These are phyloP conservation scores for Elsinoe perseae DNA, from an alignment of 2,329 filamentous ascomycete species.

Conservation along the genomic window DNA sequence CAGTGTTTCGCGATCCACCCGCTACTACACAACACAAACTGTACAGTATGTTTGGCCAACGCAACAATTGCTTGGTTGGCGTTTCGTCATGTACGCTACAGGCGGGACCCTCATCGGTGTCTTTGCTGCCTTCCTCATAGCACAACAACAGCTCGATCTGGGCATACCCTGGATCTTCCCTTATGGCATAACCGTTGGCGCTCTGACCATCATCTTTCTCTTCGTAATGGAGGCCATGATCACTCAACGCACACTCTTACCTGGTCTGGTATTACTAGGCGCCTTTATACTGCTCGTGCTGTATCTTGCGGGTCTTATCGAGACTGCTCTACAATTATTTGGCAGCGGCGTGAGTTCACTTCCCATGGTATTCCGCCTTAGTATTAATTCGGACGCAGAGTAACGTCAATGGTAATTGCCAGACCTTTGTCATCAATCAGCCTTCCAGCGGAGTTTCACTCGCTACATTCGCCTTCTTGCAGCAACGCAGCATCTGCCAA, in stretches of 20 bases:
- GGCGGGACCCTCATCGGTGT: slow-evolving; percentile 53
- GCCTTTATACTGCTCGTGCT: slow-evolving; percentile 56
- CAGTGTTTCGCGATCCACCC: slow-evolving; percentile 13
- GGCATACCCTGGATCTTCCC: slow-evolving; percentile 60
- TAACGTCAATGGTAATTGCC: slow-evolving; percentile 53
- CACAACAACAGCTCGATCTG: slow-evolving; percentile 48
- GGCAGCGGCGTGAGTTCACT: slow-evolving; percentile 29
- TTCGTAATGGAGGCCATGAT: slow-evolving; percentile 51
- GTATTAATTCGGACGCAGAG: slow-evolving; percentile 25
- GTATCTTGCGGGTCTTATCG: slow-evolving; percentile 55
- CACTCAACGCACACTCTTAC: slow-evolving; percentile 48
- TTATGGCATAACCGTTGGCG: slow-evolving; percentile 52
- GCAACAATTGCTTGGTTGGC: slow-evolving; percentile 57
- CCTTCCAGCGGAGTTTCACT: slow-evolving; percentile 42
- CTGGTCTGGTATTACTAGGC: slow-evolving; percentile 51
- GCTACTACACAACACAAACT: slow-evolving; percentile 15
- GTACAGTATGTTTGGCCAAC: slow-evolving; percentile 55
- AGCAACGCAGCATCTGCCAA: slow-evolving; percentile 56
- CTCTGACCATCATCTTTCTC: slow-evolving; percentile 52
- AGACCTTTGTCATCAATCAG: slow-evolving; percentile 48
- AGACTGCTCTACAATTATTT: slow-evolving; percentile 56
- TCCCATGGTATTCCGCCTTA: neutral
- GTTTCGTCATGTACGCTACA: slow-evolving; percentile 53
- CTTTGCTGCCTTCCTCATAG: slow-evolving; percentile 52
- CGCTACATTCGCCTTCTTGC: slow-evolving; percentile 54